Evolutionary conservation across 139 green algal genomes (phyloP), one percentile per base, ranked within the genome.

Genomic region (Deuterostichococcus epilithicus): DNA sequence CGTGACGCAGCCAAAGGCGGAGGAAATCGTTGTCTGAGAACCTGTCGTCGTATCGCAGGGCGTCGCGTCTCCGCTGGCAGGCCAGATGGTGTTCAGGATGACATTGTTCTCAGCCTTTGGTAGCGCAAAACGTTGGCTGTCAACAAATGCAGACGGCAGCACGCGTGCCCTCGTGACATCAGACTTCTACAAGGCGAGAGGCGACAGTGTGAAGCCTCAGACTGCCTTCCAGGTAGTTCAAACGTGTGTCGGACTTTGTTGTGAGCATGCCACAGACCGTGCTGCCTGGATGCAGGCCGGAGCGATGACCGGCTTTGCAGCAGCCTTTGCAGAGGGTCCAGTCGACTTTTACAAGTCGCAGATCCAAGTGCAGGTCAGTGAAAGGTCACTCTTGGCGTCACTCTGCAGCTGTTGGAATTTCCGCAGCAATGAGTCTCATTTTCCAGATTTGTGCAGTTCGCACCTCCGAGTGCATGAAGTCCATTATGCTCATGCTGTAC

Each of bases 341-440:
- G 97, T 98, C 70, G 94, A 98, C 82, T 97, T 98, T 60, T 98
- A 95, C 85, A 98, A 98, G 89, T 93, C 84, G 32, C 94, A 98
- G 84, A 93, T 97, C 72, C 94, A 98, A 81, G 89, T 94, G 10
- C 94, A 98, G 82, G 52, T 63, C 10, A 52, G 42, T 52, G n/a
- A n/a, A n/a, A n/a, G n/a, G n/a, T n/a, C n/a, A n/a, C n/a, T n/a
- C n/a, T n/a, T n/a, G n/a, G n/a, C n/a, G n/a, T n/a, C n/a, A n/a
- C n/a, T n/a, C n/a, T n/a, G n/a, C n/a, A n/a, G n/a, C n/a, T n/a
- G n/a, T n/a, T n/a, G n/a, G n/a, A n/a, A n/a, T n/a, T n/a, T n/a
- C n/a, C n/a, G n/a, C n/a, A n/a, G n/a, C n/a, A n/a, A n/a, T n/a
- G n/a, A n/a, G n/a, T n/a, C n/a, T n/a, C n/a, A n/a, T n/a, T n/a